These are phyloP conservation scores for Nymphaea colorata DNA, from an alignment of 164 flowering plant genomes.

Conservation along the genomic window DNA sequence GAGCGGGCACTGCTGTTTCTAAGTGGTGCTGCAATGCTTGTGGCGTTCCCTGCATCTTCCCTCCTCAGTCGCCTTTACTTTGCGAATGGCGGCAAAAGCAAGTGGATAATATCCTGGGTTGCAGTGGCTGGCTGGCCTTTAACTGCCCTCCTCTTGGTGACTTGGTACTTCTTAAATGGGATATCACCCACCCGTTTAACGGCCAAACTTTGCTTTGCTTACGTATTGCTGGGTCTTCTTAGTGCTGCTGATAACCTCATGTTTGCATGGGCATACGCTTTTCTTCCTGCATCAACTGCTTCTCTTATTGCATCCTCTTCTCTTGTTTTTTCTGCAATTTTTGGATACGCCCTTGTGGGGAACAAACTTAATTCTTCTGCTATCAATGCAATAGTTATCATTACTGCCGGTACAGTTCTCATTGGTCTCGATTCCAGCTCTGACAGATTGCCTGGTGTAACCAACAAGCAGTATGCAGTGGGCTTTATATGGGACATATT, in stretches of 20 bases:
- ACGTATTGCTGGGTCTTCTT: constrained; percentile 57
- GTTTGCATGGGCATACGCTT: constrained; percentile 87
- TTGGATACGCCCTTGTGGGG: constrained; percentile 57
- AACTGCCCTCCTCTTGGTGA: constrained; percentile 38
- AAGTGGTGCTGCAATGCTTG: constrained; percentile 63
- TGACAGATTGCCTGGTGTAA: constrained; percentile 46
- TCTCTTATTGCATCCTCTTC: constrained; percentile 74
- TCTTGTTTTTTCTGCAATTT: constrained; percentile 64
- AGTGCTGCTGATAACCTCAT: constrained; percentile 85
- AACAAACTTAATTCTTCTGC: constrained; percentile 53
- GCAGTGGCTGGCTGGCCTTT: constrained; percentile 95
- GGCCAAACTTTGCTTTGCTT: constrained; percentile 43
- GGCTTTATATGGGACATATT: constrained; percentile 72
- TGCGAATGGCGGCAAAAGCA: constrained; percentile 72
- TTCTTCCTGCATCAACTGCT: constrained; percentile 90
- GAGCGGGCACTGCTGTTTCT: constrained; percentile 61
- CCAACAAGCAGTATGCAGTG: constrained; percentile 40
- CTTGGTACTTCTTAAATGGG: constrained; percentile 35
- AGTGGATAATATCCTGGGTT: constrained; percentile 96
- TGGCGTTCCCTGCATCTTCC: constrained; percentile 83
- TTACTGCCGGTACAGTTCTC: constrained; percentile 63
- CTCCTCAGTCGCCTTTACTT: constrained; percentile 78
- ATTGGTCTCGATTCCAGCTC: constrained; percentile 82
- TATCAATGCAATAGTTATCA: constrained; percentile 58
- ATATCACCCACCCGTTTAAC: constrained; percentile 44